These are phyloP conservation scores for Tolypocladium capitatum DNA, from an alignment of 2,329 filamentous ascomycete genomes.

Conservation along the genomic window DNA sequence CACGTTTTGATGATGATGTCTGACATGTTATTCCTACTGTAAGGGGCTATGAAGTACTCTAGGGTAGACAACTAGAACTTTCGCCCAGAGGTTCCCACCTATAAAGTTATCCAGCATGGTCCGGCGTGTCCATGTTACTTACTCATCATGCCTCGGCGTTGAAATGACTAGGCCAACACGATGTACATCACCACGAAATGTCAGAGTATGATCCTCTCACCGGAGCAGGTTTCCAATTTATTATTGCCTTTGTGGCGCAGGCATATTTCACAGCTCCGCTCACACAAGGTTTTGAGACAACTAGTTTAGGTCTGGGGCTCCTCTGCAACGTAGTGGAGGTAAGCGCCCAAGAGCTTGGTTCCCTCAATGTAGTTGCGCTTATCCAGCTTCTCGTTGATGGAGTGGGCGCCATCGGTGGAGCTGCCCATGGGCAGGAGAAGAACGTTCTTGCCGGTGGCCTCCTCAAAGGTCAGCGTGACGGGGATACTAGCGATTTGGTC, in stretches of 20 bases:
- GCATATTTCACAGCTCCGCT: background rate
- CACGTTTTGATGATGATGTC: conserved; percentile 29
- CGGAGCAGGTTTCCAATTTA: background rate
- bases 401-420: conserved; percentile 91
- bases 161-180: too few species aligned
- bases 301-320: conserved; percentile 47
- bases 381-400: conserved; percentile 97
- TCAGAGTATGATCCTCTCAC: too few species aligned
- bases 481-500: conserved; percentile 55
- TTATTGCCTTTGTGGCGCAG: background rate
- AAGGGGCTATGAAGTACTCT: too few species aligned
- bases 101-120: too few species aligned
- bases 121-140: too few species aligned
- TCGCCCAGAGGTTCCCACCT: too few species aligned
- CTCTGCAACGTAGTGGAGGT: conserved; percentile 89
- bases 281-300: background rate
- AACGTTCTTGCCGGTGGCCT: conserved; percentile 96
- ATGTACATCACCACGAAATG: too few species aligned
- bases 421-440: conserved; percentile 92
- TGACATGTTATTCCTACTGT: too few species aligned
- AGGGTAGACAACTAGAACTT: too few species aligned
- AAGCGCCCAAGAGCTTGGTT: conserved; percentile 87
- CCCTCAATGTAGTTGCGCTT: conserved; percentile 97
- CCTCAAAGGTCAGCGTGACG: conserved; percentile 91
- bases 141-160: too few species aligned